A percentile compares a stretch with the other conserved stretches of the same genome.
These are phyloP conservation scores for Diplodia corticola DNA, from an alignment of 2,329 filamentous ascomycete species.

Conservation along the genomic window DNA sequence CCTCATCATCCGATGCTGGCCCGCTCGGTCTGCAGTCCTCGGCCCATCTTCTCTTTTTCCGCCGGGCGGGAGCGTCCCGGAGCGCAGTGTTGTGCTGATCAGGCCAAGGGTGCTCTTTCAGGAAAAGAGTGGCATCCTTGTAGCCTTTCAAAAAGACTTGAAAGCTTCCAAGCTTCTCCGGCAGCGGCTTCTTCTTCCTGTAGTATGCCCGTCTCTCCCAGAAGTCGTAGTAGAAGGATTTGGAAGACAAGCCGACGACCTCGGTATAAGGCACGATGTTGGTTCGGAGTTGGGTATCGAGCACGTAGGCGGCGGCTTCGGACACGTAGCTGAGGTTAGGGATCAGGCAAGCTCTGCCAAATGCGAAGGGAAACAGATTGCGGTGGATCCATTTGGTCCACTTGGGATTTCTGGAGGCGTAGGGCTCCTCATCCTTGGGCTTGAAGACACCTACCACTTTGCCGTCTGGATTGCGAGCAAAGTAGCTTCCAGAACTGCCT, in stretches of 20 bases:
- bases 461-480: slow-evolving; percentile 85
- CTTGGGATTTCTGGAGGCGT: slow-evolving; percentile 94
- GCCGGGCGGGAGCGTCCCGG: slow-evolving; percentile 65
- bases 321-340: slow-evolving; percentile 97
- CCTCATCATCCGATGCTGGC: slow-evolving; percentile 62
- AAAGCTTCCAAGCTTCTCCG: slow-evolving; percentile 90
- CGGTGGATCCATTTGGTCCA: slow-evolving; percentile 99
- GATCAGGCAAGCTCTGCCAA: slow-evolving; percentile 91
- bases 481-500: slow-evolving; percentile 97
- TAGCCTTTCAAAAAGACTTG: slow-evolving; percentile 97
- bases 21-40: slow-evolving; percentile 75
- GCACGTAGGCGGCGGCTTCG: slow-evolving; percentile 93
- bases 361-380: slow-evolving; percentile 96
- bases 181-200: slow-evolving; percentile 81
- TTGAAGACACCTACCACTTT: slow-evolving; percentile 98
- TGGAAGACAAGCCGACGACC: slow-evolving; percentile 89
- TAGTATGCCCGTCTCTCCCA: slow-evolving; percentile 91
- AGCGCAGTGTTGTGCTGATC: slow-evolving; percentile 75
- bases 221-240: slow-evolving; percentile 97
- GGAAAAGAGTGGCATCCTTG: slow-evolving; percentile 94
- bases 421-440: slow-evolving; percentile 97
- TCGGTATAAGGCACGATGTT: slow-evolving; percentile 96
- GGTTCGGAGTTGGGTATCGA: slow-evolving; percentile 86
- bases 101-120: slow-evolving; percentile 95
- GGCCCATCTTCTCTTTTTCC: slow-evolving; percentile 68